A percentile compares a stretch with the other conserved stretches of the same genome.
These are phyloP conservation scores for Erysimum cheiri DNA, from an alignment of 441 rosid genomes.

Conservation along the genomic window DNA sequence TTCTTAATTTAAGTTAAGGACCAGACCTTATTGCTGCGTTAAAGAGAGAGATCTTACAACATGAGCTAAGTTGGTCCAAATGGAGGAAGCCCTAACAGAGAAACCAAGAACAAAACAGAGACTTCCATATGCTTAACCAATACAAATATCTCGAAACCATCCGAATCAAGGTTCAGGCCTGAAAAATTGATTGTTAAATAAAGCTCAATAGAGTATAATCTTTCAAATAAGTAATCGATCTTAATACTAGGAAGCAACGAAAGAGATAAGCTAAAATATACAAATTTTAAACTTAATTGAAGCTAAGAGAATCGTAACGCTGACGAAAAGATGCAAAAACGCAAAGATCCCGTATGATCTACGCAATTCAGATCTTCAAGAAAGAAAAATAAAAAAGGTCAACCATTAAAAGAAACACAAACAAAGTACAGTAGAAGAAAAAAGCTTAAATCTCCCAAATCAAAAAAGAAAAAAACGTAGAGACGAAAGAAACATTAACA, in stretches of 20 bases:
- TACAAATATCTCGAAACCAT: constrained; percentile 24
- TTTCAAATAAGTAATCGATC: constrained; percentile 10
- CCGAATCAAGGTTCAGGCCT: constrained; percentile 32
- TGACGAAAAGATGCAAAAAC: constrained; percentile 38
- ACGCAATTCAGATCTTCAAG: constrained; percentile 45
- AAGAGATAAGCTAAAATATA: not conserved
- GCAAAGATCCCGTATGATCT: constrained; percentile 44
- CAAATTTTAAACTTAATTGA: constrained; percentile 1
- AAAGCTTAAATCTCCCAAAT: constrained; percentile 20
- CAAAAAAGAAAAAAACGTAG: constrained; percentile 1
- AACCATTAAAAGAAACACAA: constrained; percentile 20
- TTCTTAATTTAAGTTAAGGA: constrained; percentile 28
- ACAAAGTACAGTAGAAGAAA: constrained; percentile 11
- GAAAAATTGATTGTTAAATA: constrained; percentile 8
- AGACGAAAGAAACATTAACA: not conserved
- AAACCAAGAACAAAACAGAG: constrained; percentile 33
- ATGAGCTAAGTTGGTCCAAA: constrained; percentile 40
- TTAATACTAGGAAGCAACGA: not conserved
- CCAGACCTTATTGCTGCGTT: constrained; percentile 21
- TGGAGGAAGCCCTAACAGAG: constrained; percentile 44
- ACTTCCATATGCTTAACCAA: constrained; percentile 40
- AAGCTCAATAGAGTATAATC: not conserved
- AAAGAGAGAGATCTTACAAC: constrained; percentile 6
- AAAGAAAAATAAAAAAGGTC: constrained; percentile 35
- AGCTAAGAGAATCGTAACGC: constrained; percentile 42